Base-by-base conservation (phyloP, 495 filamentous ascomycete genomes). In the Hypoxylon fragiforme region DNA sequence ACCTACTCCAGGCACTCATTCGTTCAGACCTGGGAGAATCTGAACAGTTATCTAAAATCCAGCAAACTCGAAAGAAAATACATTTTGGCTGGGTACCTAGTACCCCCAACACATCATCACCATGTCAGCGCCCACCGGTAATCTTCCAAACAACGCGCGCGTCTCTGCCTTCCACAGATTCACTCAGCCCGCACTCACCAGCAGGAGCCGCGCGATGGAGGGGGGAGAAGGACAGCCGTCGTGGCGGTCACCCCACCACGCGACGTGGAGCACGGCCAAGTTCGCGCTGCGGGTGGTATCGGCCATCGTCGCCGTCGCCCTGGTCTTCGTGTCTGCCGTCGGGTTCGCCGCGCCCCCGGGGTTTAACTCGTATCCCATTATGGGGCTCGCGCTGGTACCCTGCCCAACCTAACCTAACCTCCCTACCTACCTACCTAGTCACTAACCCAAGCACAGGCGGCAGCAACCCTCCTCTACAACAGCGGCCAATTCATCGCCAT, bases 241-340 rank as follows among this genome's bases (percentile, higher is more conserved):
- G 2, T 36, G 34, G 34, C 20, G 21, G 8, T 41, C 51, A 11
- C 32, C 22, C 12, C 1, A 46, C 13, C 46, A 57, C 7, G 7
- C 11, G 0, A 1, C 32, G 7, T 57, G 54, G 54, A 18, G 51
- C 12, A 57, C 12, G 9, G 46, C 41, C 1, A 45, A 31, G 15
- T 19, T 50, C 40, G 24, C 13, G 13, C 20, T 57, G 15, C 54
- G 54, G 9, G 46, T 57, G 3, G 8, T 26, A 35, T 57, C 54
- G 11, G 20, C 18, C 24, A 9, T 50, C 8, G 0, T 51, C 8
- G 15, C 12, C 15, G 7, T 51, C 13, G 18, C 35, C 30, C 42
- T 57, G 19, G 13, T 57, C 14, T 41, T 6, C 0, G 1, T 57
- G 28, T 34, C 47, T 3, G 2, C 44, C 7, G 7, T 11, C 6